A percentile compares a stretch with the other conserved stretches of the same genome.
Conservation (phyloP, 768 basidiomycete genomes). For the Auricularia sp. region DNA sequence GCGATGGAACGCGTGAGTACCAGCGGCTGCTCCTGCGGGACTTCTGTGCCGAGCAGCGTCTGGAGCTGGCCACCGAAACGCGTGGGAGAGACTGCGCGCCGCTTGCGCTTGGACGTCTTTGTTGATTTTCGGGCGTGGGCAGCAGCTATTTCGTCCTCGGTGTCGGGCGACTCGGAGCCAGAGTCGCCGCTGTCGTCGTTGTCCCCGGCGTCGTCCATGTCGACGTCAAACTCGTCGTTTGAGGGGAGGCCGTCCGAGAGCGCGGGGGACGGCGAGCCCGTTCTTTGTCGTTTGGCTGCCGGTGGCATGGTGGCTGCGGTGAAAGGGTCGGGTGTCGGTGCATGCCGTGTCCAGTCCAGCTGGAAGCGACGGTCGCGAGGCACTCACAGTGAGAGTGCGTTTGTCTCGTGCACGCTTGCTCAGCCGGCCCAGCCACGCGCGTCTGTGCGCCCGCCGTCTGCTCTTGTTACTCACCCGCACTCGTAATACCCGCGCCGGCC, state of each 20-base stretch:
- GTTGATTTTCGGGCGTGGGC: constrained; percentile 55
- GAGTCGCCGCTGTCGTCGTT: constrained; percentile 18
- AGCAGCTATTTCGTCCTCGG: constrained; percentile 55
- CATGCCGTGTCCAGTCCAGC: not conserved
- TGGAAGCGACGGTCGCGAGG: not conserved
- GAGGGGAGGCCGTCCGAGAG: constrained; percentile 6
- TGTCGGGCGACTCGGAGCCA: constrained; percentile 30
- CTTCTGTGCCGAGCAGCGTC: constrained; percentile 58
- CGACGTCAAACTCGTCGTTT: constrained; percentile 13
- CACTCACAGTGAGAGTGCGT: not conserved
- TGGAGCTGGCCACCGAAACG: constrained; percentile 70
- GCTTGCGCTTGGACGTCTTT: constrained; percentile 75
- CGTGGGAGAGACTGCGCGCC: constrained; percentile 63
- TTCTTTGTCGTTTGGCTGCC: constrained; percentile 44
- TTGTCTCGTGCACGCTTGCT: not conserved
- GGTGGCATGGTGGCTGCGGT: constrained; percentile 30
- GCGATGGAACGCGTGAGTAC: constrained; percentile 70
- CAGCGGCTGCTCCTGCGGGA: constrained; percentile 52
- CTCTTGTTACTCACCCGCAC: not conserved
- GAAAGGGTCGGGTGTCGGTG: not conserved
- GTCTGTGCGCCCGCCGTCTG: not conserved
- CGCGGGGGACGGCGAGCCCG: constrained; percentile 8
- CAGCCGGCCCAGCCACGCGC: not conserved
- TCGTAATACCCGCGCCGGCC: not conserved
- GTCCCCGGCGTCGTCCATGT: constrained; percentile 16